Percentiles rank a stretch among this genome's conserved stretches.
Conservation (phyloP, 257 asterid genomes). For the Solanum ahanhuiri region DNA sequence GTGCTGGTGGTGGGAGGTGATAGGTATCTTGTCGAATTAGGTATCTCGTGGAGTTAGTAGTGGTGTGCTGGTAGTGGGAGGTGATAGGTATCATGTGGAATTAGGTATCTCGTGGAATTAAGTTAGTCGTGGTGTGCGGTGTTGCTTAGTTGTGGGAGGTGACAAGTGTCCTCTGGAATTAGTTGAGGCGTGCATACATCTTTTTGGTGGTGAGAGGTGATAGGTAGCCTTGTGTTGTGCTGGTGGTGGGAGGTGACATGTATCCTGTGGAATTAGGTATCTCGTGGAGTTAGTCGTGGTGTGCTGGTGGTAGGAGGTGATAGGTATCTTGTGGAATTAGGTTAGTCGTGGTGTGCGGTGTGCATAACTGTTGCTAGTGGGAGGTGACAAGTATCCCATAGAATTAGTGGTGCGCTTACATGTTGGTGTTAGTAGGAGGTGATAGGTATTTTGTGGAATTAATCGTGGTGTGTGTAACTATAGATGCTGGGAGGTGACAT, state of each 20-base stretch:
- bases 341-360: background rate
- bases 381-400: background rate
- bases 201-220: no score
- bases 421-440: background rate
- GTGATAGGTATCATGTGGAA: background rate
- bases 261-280: no score
- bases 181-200: no score
- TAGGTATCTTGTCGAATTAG: background rate
- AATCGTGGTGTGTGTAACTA: background rate
- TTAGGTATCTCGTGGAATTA: no score
- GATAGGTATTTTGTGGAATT: background rate
- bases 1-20: no score
- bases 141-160: background rate
- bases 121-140: background rate
- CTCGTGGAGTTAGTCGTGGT: no score
- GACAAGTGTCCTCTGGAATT: no score
- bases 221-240: no score
- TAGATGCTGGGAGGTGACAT: background rate
- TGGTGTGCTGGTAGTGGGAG: background rate
- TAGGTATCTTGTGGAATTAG: background rate
- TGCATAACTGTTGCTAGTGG: background rate
- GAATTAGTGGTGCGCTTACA: background rate
- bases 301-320: no score
- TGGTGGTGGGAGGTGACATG: no score
- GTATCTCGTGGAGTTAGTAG: background rate